Evolutionary conservation across 2,329 filamentous ascomycete genomes (phyloP).

Genomic region (Leptographium procerum): DNA sequence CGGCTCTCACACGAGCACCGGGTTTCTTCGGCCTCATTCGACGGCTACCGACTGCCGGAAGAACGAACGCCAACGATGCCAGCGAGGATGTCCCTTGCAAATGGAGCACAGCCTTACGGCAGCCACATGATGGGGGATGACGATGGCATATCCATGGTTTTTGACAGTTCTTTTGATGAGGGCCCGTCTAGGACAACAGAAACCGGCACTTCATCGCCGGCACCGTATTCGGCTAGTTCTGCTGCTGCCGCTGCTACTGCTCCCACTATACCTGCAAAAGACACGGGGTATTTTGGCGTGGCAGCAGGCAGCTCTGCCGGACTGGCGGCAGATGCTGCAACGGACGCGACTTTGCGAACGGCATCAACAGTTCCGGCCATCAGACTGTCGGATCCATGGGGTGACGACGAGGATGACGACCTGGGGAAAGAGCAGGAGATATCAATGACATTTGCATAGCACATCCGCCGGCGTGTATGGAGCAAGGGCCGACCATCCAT

Average conservation of each 20-base stretch:
- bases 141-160: slow-evolving; percentile 57
- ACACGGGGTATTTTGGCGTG: too few relatives aligned
- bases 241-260: too few relatives aligned
- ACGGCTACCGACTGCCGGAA: slow-evolving; percentile 16
- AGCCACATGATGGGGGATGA: slow-evolving; percentile 22
- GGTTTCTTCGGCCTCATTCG: slow-evolving; percentile 13
- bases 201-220: slow-evolving; percentile 6
- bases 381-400: slow-evolving; percentile 54
- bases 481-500: background rate
- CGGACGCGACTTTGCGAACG: slow-evolving; percentile 9
- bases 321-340: background rate
- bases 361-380: slow-evolving; percentile 40
- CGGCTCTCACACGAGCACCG: slow-evolving; percentile 5
- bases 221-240: background rate
- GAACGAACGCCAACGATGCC: slow-evolving; percentile 17
- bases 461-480: background rate
- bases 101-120: background rate
- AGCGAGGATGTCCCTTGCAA: background rate
- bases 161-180: slow-evolving; percentile 51
- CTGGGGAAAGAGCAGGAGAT: slow-evolving; percentile 67
- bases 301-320: too few relatives aligned
- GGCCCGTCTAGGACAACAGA: slow-evolving; percentile 14
- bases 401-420: slow-evolving; percentile 46
- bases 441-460: slow-evolving; percentile 66
- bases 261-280: too few relatives aligned